phyloP scores from a whole-genome alignment of 2,329 filamentous ascomycete species.

The Beauveria rudraprayagi region DNA sequence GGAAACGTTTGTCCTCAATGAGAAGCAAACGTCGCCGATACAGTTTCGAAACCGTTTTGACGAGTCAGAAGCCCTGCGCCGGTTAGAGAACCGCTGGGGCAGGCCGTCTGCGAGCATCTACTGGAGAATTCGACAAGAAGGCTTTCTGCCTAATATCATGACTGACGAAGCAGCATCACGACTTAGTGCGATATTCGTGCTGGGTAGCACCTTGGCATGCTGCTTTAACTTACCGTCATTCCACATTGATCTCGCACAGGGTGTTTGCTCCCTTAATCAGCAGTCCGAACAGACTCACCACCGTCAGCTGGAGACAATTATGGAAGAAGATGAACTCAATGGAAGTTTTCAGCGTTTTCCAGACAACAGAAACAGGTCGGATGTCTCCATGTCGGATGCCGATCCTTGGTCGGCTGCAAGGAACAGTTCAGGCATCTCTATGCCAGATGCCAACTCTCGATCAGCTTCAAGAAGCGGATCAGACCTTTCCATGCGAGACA shows the following conservation, averaged over 20 bases:
- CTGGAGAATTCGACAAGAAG: not conserved
- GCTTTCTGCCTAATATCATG: slow-evolving; percentile 19
- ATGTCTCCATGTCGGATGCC: not conserved
- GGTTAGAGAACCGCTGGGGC: not conserved
- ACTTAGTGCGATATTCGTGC: not conserved
- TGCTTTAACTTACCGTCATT: not conserved
- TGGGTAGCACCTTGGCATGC: not conserved
- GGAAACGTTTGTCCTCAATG: not conserved
- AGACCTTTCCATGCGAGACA: not conserved
- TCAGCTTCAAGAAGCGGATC: not conserved
- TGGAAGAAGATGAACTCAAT: not conserved
- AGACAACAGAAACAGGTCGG: not conserved
- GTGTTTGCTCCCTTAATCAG: not conserved
- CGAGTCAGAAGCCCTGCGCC: not conserved
- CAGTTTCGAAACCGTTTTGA: not conserved
- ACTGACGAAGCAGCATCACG: not conserved
- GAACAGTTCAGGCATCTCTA: not conserved
- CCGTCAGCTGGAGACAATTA: not conserved
- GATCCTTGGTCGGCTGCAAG: not conserved
- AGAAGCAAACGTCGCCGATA: not conserved
- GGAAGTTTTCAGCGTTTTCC: no score
- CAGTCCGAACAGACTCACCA: not conserved
- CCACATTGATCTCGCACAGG: not conserved
- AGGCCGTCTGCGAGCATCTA: not conserved
- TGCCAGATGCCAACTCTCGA: not conserved